Evolutionary conservation across 805 yeast species (phyloP).

Genomic region (Spathaspora sp.): DNA sequence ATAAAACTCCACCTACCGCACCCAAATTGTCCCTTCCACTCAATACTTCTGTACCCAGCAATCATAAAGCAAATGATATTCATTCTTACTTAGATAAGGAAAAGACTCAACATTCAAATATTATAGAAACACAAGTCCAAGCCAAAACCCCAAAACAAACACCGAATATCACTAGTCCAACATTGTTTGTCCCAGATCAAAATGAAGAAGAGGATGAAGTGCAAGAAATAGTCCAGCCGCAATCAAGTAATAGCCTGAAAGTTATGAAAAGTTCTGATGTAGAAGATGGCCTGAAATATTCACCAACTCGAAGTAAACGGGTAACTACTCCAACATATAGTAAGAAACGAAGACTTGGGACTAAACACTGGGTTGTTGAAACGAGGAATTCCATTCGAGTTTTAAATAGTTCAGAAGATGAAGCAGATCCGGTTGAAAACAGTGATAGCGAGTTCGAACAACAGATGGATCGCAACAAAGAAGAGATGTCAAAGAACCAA

Average conservation of each 20-base stretch:
- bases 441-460: not conserved
- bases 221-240: not conserved
- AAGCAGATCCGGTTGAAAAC: not conserved
- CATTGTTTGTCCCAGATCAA: not conserved
- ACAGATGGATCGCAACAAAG: not conserved
- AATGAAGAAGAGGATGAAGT: not conserved
- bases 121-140: not conserved
- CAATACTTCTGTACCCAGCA: too few species aligned
- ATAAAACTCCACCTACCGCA: too few species aligned
- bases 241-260: too few species aligned
- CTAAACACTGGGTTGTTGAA: not conserved
- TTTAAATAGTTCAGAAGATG: slow-evolving; percentile 2
- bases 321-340: not conserved
- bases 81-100: too few species aligned
- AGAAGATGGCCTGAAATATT: too few species aligned
- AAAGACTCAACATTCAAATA: too few species aligned
- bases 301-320: not conserved
- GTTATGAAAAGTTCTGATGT: too few species aligned
- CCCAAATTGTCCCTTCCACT: too few species aligned
- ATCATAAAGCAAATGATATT: too few species aligned
- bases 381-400: slow-evolving; percentile 5
- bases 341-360: not conserved
- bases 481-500: not conserved
- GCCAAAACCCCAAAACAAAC: not conserved
- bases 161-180: not conserved